phyloP scores from a whole-genome alignment of 2,329 filamentous ascomycete species.

The Xylariales sp. region DNA sequence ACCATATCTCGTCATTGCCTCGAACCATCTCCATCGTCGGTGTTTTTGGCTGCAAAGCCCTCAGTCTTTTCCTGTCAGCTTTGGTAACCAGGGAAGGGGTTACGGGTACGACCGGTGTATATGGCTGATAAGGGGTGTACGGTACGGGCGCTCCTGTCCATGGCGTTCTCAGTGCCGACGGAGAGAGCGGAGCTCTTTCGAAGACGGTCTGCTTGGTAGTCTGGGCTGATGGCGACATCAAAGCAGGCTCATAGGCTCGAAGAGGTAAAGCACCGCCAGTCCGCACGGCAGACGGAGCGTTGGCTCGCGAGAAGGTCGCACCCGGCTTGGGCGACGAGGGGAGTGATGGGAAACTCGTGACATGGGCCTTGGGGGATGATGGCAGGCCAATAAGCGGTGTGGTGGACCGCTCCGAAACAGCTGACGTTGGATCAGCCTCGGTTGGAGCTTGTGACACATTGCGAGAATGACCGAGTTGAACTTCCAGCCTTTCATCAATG shows the following conservation, averaged over 20 bases:
- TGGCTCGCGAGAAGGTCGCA: slow-evolving; percentile 31
- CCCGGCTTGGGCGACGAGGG: slow-evolving; percentile 30
- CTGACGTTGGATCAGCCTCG: slow-evolving; percentile 47
- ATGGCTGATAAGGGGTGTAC: slow-evolving; percentile 77
- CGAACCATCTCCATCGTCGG: slow-evolving; percentile 59
- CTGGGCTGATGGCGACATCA: slow-evolving; percentile 45
- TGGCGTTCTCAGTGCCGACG: slow-evolving; percentile 56
- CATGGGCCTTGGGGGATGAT: slow-evolving; percentile 35
- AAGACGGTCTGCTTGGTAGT: slow-evolving; percentile 63
- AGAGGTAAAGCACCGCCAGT: slow-evolving; percentile 55
- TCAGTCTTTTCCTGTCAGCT: slow-evolving; percentile 66
- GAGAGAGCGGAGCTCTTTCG: slow-evolving; percentile 53
- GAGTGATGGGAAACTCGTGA: slow-evolving; percentile 28
- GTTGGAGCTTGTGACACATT: slow-evolving; percentile 31
- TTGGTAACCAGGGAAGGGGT: slow-evolving; percentile 71
- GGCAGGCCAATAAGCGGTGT: slow-evolving; percentile 48
- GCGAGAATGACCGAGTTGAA: slow-evolving; percentile 31
- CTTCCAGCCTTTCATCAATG: slow-evolving; percentile 53
- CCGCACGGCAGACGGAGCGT: slow-evolving; percentile 50
- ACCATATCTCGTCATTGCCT: slow-evolving; percentile 63
- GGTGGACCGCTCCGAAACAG: slow-evolving; percentile 46
- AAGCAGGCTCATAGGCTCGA: slow-evolving; percentile 56
- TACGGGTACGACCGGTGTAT: slow-evolving; percentile 69
- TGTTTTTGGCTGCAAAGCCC: slow-evolving; percentile 59
- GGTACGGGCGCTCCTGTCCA: slow-evolving; percentile 59